phyloP scores from a whole-genome alignment of 1,139 yeast species.

The Tardiomyces depauwii region DNA sequence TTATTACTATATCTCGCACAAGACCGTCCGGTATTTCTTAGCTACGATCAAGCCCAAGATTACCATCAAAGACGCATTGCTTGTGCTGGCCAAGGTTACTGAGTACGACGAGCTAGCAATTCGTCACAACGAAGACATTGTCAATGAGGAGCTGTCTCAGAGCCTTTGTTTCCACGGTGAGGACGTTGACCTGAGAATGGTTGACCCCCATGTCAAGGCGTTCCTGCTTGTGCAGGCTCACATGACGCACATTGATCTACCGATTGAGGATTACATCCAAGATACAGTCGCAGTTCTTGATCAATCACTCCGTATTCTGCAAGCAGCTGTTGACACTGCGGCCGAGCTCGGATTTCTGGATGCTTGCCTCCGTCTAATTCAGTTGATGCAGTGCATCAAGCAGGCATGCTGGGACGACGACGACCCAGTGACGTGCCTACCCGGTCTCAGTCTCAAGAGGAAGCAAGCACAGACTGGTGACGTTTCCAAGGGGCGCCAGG shows the following conservation, averaged over 20 bases:
- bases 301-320: constrained; percentile 86
- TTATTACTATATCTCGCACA: constrained; percentile 87
- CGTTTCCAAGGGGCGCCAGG: neutral
- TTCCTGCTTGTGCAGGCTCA: constrained; percentile 79
- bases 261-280: constrained; percentile 90
- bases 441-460: constrained; percentile 41
- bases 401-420: constrained; percentile 84
- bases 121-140: constrained; percentile 88
- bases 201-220: constrained; percentile 95
- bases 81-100: constrained; percentile 63
- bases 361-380: constrained; percentile 49
- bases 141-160: constrained; percentile 82
- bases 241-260: constrained; percentile 71
- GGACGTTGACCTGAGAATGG: constrained; percentile 48
- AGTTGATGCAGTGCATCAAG: constrained; percentile 76
- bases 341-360: constrained; percentile 69
- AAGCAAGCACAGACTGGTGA: neutral
- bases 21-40: constrained; percentile 64
- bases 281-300: constrained; percentile 91
- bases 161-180: constrained; percentile 62
- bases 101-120: constrained; percentile 93
- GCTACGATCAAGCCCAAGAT: constrained; percentile 39
- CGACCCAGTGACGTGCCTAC: constrained; percentile 55
- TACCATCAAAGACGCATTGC: constrained; percentile 57
- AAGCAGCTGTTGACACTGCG: constrained; percentile 84